Conservation (phyloP, 2,329 filamentous ascomycete genomes). For the Eurotiales sp. region DNA sequence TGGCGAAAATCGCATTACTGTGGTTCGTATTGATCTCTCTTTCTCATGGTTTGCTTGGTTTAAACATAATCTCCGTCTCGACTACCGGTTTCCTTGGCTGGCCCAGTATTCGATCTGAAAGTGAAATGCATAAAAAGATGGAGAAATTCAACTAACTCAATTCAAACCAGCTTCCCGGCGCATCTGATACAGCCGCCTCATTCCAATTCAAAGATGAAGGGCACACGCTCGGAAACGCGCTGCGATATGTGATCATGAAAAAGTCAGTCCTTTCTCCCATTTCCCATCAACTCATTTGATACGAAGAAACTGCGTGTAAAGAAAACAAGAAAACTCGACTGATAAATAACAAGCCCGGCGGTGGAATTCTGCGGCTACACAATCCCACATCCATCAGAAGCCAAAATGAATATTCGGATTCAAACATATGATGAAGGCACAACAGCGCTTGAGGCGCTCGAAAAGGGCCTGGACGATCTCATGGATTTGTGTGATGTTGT, state of each 20-base stretch:
- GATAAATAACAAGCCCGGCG: conserved; percentile 62
- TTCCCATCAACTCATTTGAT: too few species aligned
- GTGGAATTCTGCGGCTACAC: conserved; percentile 99
- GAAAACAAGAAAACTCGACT: neutral
- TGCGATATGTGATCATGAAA: conserved; percentile 97
- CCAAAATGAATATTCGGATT: conserved; percentile 95
- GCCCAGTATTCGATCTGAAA: neutral
- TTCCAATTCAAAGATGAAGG: conserved; percentile 94
- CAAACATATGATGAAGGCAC: conserved; percentile 94
- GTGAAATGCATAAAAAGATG: neutral
- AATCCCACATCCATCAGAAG: conserved; percentile 92
- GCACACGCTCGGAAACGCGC: conserved; percentile 89
- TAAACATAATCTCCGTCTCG: neutral
- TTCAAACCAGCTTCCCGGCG: conserved; percentile 67
- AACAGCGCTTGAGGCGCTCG: conserved; percentile 76
- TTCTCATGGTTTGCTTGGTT: neutral
- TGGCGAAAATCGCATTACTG: conserved; percentile 55
- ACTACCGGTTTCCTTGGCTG: too few species aligned
- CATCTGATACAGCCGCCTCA: conserved; percentile 79
- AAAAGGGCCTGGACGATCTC: conserved; percentile 84
- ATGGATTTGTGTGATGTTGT: conserved; percentile 92
- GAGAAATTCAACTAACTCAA: neutral
- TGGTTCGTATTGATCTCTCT: conserved; percentile 43
- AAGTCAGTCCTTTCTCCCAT: conserved; percentile 62
- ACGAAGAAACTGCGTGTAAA: too few species aligned